Percentiles rank a stretch among this genome's conserved stretches.
Conservation (phyloP, 768 basidiomycete species). For the Daedaleopsis sinensis region DNA sequence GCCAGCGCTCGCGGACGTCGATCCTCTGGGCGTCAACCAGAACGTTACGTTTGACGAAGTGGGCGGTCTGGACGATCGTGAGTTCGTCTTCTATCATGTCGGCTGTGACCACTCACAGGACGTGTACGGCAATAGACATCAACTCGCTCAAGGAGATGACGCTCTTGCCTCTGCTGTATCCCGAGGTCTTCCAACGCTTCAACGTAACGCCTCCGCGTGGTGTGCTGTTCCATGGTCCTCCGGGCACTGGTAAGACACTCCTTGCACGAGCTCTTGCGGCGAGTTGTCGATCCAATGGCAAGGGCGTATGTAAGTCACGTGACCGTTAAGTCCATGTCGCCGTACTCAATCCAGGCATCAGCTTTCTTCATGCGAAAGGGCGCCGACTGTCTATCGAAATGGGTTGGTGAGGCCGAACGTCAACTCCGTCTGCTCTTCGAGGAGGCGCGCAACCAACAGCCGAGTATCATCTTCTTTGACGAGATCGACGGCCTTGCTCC, state of each 20-base stretch:
- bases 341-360: conserved; percentile 29
- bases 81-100: conserved; percentile 32
- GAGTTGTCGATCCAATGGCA: conserved; percentile 84
- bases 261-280: conserved; percentile 93
- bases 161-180: conserved; percentile 89
- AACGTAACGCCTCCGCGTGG: conserved; percentile 94
- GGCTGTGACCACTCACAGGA: background rate
- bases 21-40: conserved; percentile 91
- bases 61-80: conserved; percentile 93
- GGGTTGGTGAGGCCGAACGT: conserved; percentile 99
- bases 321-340: too few species aligned
- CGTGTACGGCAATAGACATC: conserved; percentile 60
- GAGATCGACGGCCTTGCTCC: conserved; percentile 99
- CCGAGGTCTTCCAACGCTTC: conserved; percentile 95
- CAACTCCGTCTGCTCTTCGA: conserved; percentile 95
- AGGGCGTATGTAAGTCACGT: conserved; percentile 68
- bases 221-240: conserved; percentile 96
- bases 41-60: conserved; percentile 97
- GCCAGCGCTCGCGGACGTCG: conserved; percentile 87
- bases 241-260: conserved; percentile 97
- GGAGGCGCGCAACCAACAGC: conserved; percentile 90
- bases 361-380: conserved; percentile 99
- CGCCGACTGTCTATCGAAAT: conserved; percentile 96
- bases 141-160: conserved; percentile 99
- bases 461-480: conserved; percentile 98